Evolutionary conservation across 768 basidiomycete species (phyloP).

Genomic region (Leucocoprinus sp.): DNA sequence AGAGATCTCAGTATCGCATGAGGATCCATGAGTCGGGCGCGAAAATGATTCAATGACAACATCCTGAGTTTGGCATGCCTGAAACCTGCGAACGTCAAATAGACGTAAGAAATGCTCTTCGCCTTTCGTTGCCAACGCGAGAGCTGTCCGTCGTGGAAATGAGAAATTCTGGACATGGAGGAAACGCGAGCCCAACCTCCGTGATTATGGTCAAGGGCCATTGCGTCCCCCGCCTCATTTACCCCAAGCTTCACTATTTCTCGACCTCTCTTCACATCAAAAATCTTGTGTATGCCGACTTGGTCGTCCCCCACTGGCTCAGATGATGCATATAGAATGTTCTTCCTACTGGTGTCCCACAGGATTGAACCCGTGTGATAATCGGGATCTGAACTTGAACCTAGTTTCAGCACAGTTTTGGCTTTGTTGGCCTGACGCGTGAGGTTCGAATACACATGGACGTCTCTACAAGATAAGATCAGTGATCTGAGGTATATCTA

Average conservation of each 20-base stretch:
- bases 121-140: constrained; percentile 9
- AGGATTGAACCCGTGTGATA: constrained; percentile 34
- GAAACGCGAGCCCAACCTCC: neutral
- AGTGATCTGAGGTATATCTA: constrained; percentile 8
- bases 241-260: constrained; percentile 31
- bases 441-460: constrained; percentile 20
- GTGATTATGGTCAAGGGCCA: constrained; percentile 40
- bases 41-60: constrained; percentile 30
- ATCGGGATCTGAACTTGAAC: constrained; percentile 14
- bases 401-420: constrained; percentile 13
- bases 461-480: constrained; percentile 13
- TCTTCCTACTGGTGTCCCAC: constrained; percentile 42
- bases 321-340: constrained; percentile 46
- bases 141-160: constrained; percentile 23
- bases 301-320: constrained; percentile 29
- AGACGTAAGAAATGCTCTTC: constrained; percentile 33
- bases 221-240: constrained; percentile 44
- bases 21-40: neutral
- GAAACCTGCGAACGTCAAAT: constrained; percentile 40
- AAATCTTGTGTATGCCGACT: constrained; percentile 41
- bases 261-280: constrained; percentile 29
- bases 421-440: constrained; percentile 8
- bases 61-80: constrained; percentile 18
- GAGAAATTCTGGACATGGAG: constrained; percentile 24
- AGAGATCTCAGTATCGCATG: constrained; percentile 32